Percentiles rank a stretch among this genome's conserved stretches.
These are phyloP conservation scores for Nadsonia fulvescens DNA, from an alignment of 805 yeast species.

Conservation along the genomic window DNA sequence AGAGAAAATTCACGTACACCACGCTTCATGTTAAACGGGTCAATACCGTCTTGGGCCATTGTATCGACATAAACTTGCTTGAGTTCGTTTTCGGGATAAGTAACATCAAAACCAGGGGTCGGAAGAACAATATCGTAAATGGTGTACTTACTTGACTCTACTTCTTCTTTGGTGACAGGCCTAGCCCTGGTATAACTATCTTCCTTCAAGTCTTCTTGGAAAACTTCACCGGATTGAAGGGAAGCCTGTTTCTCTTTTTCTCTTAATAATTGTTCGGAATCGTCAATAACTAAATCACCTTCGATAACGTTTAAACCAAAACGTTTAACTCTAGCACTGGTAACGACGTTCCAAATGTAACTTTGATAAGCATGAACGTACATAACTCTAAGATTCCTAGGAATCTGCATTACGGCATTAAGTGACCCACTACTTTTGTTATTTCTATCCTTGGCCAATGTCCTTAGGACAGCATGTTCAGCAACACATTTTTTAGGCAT, in stretches of 20 bases:
- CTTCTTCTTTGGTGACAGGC: slow-evolving; percentile 58
- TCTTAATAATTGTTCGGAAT: no score
- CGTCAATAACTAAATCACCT: slow-evolving; percentile 61
- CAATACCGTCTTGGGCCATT: slow-evolving; percentile 65
- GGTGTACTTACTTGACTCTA: slow-evolving; percentile 35
- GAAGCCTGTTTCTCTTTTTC: slow-evolving; percentile 12
- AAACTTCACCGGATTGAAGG: slow-evolving; percentile 23
- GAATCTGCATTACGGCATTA: slow-evolving; percentile 72
- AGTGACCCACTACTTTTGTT: no score
- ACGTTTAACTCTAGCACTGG: slow-evolving; percentile 52
- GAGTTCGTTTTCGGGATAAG: slow-evolving; percentile 58
- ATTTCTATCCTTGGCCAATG: slow-evolving; percentile 32
- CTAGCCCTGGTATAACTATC: slow-evolving; percentile 47
- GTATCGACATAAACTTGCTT: slow-evolving; percentile 43
- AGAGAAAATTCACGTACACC: slow-evolving; percentile 76
- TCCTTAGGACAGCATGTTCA: slow-evolving; percentile 52
- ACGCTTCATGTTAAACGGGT: slow-evolving; percentile 73
- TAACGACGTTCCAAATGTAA: slow-evolving; percentile 81
- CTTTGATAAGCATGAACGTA: slow-evolving; percentile 97
- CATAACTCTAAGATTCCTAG: slow-evolving; percentile 82
- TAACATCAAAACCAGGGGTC: slow-evolving; percentile 90
- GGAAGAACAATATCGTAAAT: slow-evolving; percentile 83
- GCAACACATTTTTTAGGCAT: slow-evolving; percentile 88
- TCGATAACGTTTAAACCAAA: slow-evolving; percentile 53
- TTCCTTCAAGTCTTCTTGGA: slow-evolving; percentile 46